Base-by-base conservation (phyloP, 2,329 filamentous ascomycete genomes). In the Acephala macrosclerotiorum region DNA sequence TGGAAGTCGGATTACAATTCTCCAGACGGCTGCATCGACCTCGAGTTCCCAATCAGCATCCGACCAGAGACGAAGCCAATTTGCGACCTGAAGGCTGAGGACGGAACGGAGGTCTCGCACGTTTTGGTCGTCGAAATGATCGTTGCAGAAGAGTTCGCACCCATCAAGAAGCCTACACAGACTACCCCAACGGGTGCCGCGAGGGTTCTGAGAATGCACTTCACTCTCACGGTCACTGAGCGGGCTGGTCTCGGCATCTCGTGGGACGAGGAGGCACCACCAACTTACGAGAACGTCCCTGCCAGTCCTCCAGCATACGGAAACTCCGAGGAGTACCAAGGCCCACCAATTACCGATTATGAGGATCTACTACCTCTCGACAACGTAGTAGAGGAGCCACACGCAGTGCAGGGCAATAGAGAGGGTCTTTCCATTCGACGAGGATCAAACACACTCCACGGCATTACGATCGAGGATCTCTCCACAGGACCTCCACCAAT, bases 191-290 rank as follows among this genome's bases (percentile, higher is more conserved):
- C 95, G 0, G 95, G 95, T 67, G 91, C 94, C 2, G 96, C 95
- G 0, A 88, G 95, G 69, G 95, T 98, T 60, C 83, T 99, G 67
- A 87, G 95, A 70, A 97, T 97, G 86, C 93, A 97, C 77, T 98
- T 97, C 82, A 88, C 87, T 73, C 84, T 96, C 61, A 83, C 89
- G 64, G 85, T 98, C 63, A 97, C 94, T 3, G 95, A 97, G 79
- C 94, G 95, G 93, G 97, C 75, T 22, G 95, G 95, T 20, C 86
- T 97, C 76, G 94, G 95, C 59, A 94, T 99, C 73, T 93, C 91
- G 72, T 99, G 96, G 95, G 95, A 98, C 73, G 95, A 97, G 79
- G 95, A 99, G 82, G 89, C 92, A 75, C 95, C 95, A 14, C 95
- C 95, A 0, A 87, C 96, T 71, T 99, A 99, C 80, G 91, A 96